Evolutionary conservation across 1,139 yeast species (phyloP).

Genomic region (Suhomyces ambrosiae): DNA sequence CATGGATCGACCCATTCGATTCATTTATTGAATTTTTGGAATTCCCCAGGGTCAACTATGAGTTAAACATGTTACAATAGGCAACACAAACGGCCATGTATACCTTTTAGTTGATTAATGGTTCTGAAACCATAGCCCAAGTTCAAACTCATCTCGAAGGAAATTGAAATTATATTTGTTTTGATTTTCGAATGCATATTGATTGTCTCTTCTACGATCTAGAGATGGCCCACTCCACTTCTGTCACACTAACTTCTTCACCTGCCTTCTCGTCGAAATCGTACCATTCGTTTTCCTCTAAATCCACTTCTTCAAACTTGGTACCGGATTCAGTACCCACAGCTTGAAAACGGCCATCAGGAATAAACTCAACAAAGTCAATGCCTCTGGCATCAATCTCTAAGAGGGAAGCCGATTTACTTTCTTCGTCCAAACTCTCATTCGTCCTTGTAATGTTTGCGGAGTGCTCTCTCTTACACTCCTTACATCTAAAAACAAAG

Average conservation of each 20-base stretch:
- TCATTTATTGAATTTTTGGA: too few relatives aligned
- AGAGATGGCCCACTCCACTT: conserved; percentile 57
- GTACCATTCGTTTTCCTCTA: conserved; percentile 87
- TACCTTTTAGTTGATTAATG: too few relatives aligned
- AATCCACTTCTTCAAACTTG: conserved; percentile 63
- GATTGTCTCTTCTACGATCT: conserved; percentile 10
- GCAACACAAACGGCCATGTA: too few relatives aligned
- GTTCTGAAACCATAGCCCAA: too few relatives aligned
- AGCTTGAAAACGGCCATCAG: conserved; percentile 70
- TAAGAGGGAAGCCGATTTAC: conserved; percentile 48
- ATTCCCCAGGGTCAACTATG: too few relatives aligned
- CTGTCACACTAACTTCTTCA: conserved; percentile 79
- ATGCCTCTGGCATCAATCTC: conserved; percentile 86
- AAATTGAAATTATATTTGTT: too few relatives aligned
- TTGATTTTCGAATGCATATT: neutral
- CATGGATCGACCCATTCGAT: too few relatives aligned
- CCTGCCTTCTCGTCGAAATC: conserved; percentile 89
- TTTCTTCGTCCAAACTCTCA: conserved; percentile 29
- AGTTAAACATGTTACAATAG: too few relatives aligned
- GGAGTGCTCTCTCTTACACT: conserved; percentile 54
- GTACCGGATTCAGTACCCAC: conserved; percentile 55
- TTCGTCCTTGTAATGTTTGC: conserved; percentile 42
- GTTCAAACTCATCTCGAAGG: too few relatives aligned
- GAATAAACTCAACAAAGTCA: conserved; percentile 67
- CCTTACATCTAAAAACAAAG: conserved; percentile 75